Evolutionary conservation across 441 rosid genomes (phyloP).

Genomic region (Mallotus repandus): DNA sequence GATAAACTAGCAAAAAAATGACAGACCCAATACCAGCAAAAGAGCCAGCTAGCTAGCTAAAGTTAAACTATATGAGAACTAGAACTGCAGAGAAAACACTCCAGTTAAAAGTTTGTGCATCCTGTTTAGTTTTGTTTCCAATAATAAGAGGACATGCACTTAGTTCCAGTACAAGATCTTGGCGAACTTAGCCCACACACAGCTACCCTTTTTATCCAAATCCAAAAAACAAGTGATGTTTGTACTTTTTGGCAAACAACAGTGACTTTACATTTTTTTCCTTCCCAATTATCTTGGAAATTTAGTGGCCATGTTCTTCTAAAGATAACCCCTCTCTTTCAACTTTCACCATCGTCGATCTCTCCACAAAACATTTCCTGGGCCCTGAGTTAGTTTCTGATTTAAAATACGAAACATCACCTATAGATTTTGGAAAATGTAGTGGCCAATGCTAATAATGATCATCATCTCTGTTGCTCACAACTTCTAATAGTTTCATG

Average conservation of each 20-base stretch:
- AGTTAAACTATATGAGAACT: background rate
- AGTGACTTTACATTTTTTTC: too few species aligned
- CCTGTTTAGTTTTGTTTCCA: background rate
- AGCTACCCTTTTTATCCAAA: slow-evolving; percentile 1
- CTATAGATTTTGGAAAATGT: too few species aligned
- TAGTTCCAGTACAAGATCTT: too few species aligned
- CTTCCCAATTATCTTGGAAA: background rate
- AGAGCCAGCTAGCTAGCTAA: background rate
- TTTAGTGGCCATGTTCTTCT: background rate
- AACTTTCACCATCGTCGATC: background rate
- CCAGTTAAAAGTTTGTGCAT: background rate
- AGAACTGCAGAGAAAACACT: background rate
- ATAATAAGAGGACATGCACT: too few species aligned
- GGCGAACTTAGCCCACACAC: background rate
- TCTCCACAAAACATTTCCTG: background rate
- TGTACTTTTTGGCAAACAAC: too few species aligned
- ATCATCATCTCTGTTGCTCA: background rate
- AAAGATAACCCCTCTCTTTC: background rate
- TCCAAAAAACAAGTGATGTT: background rate
- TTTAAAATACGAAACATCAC: too few species aligned
- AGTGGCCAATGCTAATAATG: background rate
- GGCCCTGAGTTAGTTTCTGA: background rate
- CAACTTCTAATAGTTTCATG: background rate
- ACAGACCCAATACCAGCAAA: background rate
- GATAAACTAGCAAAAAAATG: background rate